These are phyloP conservation scores for Lactifluus piperatus DNA, from an alignment of 768 basidiomycete genomes.

Conservation along the genomic window DNA sequence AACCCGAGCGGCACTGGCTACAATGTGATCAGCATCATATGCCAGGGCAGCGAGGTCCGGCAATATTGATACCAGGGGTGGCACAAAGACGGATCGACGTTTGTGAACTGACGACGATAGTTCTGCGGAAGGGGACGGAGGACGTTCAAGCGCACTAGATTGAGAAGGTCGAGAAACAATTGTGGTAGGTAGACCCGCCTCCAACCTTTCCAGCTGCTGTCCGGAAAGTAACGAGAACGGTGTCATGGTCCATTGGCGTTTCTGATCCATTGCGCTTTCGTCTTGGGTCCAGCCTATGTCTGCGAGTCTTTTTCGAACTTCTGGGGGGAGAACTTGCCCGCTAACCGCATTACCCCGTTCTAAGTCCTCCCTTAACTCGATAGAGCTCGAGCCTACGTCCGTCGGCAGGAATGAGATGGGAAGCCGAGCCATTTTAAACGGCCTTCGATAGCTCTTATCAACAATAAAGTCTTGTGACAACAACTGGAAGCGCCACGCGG, in stretches of 20 bases:
- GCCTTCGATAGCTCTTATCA: conserved; percentile 51
- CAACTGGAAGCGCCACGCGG: conserved; percentile 65
- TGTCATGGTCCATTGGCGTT: conserved; percentile 48
- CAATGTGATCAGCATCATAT: conserved; percentile 42
- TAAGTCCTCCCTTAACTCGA: conserved; percentile 44
- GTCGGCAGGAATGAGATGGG: conserved; percentile 69
- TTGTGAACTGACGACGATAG: conserved; percentile 27
- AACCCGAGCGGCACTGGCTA: conserved; percentile 49
- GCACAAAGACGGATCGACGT: conserved; percentile 59
- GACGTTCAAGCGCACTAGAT: conserved; percentile 25
- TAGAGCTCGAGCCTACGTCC: conserved; percentile 59
- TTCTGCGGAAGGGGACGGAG: background rate
- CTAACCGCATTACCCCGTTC: conserved; percentile 40
- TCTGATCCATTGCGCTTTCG: conserved; percentile 43
- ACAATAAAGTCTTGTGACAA: conserved; percentile 49
- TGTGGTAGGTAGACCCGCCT: conserved; percentile 23
- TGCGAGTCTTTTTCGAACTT: conserved; percentile 53
- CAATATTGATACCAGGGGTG: conserved; percentile 46
- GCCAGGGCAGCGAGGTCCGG: conserved; percentile 44
- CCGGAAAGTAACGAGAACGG: conserved; percentile 60
- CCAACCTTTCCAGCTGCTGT: conserved; percentile 45
- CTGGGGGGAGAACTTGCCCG: conserved; percentile 44
- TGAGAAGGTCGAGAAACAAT: conserved; percentile 26
- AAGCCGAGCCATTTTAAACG: conserved; percentile 63
- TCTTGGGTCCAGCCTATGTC: conserved; percentile 74